Conservation (phyloP, 2,329 filamentous ascomycete species). For the Aspergillus sp. region DNA sequence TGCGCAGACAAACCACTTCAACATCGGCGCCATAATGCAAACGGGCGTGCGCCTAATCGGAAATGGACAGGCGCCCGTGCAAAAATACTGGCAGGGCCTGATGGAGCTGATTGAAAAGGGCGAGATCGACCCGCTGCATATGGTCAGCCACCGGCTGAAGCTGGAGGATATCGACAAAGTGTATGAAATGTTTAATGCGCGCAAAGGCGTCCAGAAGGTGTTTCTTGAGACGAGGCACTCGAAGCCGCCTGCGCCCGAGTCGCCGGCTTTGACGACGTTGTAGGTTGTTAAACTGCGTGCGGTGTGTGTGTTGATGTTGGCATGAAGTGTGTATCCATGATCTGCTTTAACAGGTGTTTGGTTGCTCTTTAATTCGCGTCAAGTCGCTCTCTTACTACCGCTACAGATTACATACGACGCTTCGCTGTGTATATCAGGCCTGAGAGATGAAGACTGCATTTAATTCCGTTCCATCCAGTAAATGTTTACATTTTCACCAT, state of each 20-base stretch:
- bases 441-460: no score
- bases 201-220: constrained; percentile 77
- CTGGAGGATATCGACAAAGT: constrained; percentile 74
- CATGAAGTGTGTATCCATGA: no score
- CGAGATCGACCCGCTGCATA: constrained; percentile 74
- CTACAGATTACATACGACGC: no score
- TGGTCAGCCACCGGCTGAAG: constrained; percentile 77
- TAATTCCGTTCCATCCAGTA: no score
- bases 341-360: no score
- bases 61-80: constrained; percentile 73
- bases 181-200: constrained; percentile 64
- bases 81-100: constrained; percentile 83
- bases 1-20: constrained; percentile 74
- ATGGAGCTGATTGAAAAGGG: constrained; percentile 68
- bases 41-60: constrained; percentile 79
- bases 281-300: background rate
- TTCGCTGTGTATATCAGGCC: no score
- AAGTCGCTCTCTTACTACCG: no score
- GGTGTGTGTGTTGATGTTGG: background rate
- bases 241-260: constrained; percentile 53
- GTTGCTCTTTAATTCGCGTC: no score
- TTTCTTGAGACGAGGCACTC: constrained; percentile 67
- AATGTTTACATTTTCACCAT: no score
- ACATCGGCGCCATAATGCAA: constrained; percentile 83
- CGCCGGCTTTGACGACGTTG: constrained; percentile 55